These are phyloP conservation scores for Arabidopsis arenosa DNA, from an alignment of 345 rosid species.

Conservation along the genomic window DNA sequence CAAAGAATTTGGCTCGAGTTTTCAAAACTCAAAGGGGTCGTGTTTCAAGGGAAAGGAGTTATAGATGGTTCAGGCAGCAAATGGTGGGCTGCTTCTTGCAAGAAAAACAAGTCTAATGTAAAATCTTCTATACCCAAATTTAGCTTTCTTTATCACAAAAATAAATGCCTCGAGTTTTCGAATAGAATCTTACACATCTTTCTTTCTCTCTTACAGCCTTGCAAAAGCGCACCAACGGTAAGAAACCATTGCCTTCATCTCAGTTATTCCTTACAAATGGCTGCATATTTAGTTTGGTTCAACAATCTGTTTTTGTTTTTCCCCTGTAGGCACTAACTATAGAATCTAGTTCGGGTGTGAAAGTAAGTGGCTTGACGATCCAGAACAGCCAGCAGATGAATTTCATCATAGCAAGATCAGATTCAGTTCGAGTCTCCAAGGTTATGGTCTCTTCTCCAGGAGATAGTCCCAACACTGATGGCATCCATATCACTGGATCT, in stretches of 20 bases:
- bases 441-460: constrained; percentile 88
- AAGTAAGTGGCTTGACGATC: constrained; percentile 80
- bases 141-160: constrained; percentile 16
- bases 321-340: constrained; percentile 87
- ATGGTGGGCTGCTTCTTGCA: constrained; percentile 99
- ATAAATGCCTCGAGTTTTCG: neutral
- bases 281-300: constrained; percentile 27
- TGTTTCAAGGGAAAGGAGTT: constrained; percentile 85
- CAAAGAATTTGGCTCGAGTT: constrained; percentile 86
- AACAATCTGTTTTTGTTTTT: neutral
- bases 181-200: constrained; percentile 37
- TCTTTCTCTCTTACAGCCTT: constrained; percentile 69
- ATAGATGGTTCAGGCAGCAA: constrained; percentile 97
- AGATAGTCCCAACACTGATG: constrained; percentile 99
- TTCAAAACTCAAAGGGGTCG: constrained; percentile 69
- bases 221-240: constrained; percentile 90
- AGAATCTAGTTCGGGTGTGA: constrained; percentile 85
- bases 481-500: constrained; percentile 88
- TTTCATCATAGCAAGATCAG: constrained; percentile 75
- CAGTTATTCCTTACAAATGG: constrained; percentile 8
- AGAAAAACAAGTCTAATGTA: constrained; percentile 89
- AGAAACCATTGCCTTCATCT: constrained; percentile 44
- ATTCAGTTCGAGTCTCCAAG: constrained; percentile 65
- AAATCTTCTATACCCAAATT: constrained; percentile 8
- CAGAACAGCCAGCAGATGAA: constrained; percentile 98